Percentiles rank a stretch among this genome's conserved stretches.
Evolutionary conservation across 2,329 filamentous ascomycete species (phyloP).

Genomic region (Penicillium freii): DNA sequence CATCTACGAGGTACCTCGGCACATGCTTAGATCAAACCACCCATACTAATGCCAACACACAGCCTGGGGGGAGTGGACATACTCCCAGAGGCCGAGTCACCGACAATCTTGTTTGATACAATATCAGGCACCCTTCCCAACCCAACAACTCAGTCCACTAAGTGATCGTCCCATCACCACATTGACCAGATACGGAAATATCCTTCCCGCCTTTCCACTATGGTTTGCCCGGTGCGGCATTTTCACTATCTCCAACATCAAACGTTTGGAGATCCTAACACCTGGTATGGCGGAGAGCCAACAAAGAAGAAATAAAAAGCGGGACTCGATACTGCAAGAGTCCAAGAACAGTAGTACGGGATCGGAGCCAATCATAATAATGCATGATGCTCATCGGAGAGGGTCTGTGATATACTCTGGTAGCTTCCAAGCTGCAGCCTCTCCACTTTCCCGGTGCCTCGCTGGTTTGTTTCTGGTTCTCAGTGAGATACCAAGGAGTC

Average conservation of each 20-base stretch:
- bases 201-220: background rate
- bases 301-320: slow-evolving; percentile 1
- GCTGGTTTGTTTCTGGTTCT: background rate
- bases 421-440: slow-evolving; percentile 16
- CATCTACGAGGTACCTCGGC: background rate
- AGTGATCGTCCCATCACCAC: slow-evolving; percentile 1
- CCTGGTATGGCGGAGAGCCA: background rate
- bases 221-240: slow-evolving; percentile 13
- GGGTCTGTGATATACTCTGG: slow-evolving; percentile 22
- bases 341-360: slow-evolving; percentile 1
- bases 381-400: slow-evolving; percentile 12
- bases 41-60: background rate
- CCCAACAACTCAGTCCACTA: background rate
- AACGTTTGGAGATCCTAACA: background rate
- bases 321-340: slow-evolving; percentile 4
- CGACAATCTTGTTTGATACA: background rate
- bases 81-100: background rate
- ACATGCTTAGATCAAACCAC: background rate
- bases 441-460: slow-evolving; percentile 16
- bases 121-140: slow-evolving; percentile 4
- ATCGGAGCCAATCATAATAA: slow-evolving; percentile 13
- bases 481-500: slow-evolving; percentile 1
- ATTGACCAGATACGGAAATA: slow-evolving; percentile 1
- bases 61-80: background rate
- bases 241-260: background rate